Evolutionary conservation across 345 rosid species (phyloP).

Genomic region (Ceriops tagal): DNA sequence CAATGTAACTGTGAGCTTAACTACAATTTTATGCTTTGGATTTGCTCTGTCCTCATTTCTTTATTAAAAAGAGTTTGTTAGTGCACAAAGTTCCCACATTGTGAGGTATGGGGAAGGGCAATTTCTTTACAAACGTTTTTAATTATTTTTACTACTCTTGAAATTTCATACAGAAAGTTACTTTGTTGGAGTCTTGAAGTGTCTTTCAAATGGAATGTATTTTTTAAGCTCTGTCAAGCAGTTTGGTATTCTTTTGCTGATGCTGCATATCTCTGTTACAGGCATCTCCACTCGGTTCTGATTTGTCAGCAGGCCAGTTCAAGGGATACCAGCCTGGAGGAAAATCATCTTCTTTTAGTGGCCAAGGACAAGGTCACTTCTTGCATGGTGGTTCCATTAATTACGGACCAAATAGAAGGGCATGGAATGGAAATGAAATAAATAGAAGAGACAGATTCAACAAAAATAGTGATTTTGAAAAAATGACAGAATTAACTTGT

Average conservation of each 20-base stretch:
- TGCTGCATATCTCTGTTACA: constrained; percentile 18
- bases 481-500: constrained; percentile 48
- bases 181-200: too few species aligned
- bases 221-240: neutral
- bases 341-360: constrained; percentile 32
- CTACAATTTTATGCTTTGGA: too few species aligned
- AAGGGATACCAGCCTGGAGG: constrained; percentile 42
- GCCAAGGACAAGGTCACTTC: constrained; percentile 37
- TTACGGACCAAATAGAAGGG: constrained; percentile 40
- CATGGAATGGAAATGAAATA: constrained; percentile 43
- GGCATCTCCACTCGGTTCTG: constrained; percentile 36
- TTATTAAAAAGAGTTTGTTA: too few species aligned
- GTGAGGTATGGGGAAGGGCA: too few species aligned
- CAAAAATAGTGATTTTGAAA: constrained; percentile 39
- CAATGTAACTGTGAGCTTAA: too few species aligned
- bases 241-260: constrained; percentile 2
- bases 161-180: too few species aligned
- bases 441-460: constrained; percentile 32
- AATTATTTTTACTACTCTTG: too few species aligned
- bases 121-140: too few species aligned
- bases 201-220: neutral
- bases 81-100: too few species aligned
- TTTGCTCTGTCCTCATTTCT: too few species aligned
- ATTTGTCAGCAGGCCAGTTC: constrained; percentile 30
- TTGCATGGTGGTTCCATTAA: constrained; percentile 29